Evolutionary conservation across 805 yeast species (phyloP).

Genomic region (Wickerhamiella slavikovae): DNA sequence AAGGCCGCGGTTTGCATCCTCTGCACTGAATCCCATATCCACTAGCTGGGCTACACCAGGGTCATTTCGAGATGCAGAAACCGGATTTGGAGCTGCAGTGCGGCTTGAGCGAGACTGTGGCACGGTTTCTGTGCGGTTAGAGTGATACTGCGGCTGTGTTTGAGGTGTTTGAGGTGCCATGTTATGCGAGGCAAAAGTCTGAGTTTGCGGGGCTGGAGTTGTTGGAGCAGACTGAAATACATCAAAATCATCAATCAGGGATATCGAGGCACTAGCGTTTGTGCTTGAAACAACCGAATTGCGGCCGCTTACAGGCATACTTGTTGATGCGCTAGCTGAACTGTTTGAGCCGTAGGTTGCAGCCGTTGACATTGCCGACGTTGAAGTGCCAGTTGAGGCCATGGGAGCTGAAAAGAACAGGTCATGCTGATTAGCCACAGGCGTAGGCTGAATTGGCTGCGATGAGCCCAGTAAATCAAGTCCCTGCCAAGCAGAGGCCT

Average conservation of each 20-base stretch:
- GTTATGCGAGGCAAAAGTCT: neutral
- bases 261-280: neutral
- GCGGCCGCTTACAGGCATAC: neutral
- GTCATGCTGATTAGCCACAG: too few relatives aligned
- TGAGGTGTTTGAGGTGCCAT: neutral
- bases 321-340: neutral
- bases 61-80: conserved; percentile 4
- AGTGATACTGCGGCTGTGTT: conserved; percentile 1
- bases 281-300: neutral
- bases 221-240: conserved; percentile 4
- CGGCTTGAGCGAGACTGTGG: neutral
- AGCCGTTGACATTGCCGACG: neutral
- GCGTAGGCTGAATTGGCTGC: too few relatives aligned
- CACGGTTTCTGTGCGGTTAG: neutral
- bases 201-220: too few relatives aligned
- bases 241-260: conserved; percentile 5
- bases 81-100: conserved; percentile 2
- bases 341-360: neutral
- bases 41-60: conserved; percentile 41
- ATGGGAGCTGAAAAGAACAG: too few relatives aligned
- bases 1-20: conserved; percentile 40
- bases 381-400: too few relatives aligned
- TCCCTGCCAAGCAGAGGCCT: conserved; percentile 11
- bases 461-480: conserved; percentile 15
- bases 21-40: conserved; percentile 61